Conservation (phyloP, 2,329 filamentous ascomycete genomes). For the Cercospora janseana region DNA sequence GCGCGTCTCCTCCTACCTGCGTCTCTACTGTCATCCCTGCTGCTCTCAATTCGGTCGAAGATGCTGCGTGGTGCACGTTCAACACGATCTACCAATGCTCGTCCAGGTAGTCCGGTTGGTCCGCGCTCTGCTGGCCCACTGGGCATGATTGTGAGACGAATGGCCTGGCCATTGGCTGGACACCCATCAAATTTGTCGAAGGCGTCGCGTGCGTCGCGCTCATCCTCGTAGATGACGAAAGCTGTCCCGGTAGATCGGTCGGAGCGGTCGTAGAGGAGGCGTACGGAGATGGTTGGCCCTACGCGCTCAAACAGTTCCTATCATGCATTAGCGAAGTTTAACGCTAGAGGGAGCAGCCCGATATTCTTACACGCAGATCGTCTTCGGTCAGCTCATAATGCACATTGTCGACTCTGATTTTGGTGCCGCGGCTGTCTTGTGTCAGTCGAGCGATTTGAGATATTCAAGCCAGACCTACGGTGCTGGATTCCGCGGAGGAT, state of each 20-base stretch:
- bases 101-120: slow-evolving; percentile 29
- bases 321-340: slow-evolving; percentile 11
- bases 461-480: slow-evolving; percentile 20
- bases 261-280: slow-evolving; percentile 79
- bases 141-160: slow-evolving; percentile 68
- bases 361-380: slow-evolving; percentile 68
- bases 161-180: slow-evolving; percentile 81
- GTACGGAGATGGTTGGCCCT: slow-evolving; percentile 66
- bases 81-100: slow-evolving; percentile 47
- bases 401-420: slow-evolving; percentile 81
- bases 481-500: slow-evolving; percentile 19
- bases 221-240: slow-evolving; percentile 73
- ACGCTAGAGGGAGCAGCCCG: neutral
- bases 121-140: slow-evolving; percentile 46
- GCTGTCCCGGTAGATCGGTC: slow-evolving; percentile 84
- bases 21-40: slow-evolving; percentile 40
- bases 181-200: slow-evolving; percentile 82
- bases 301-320: slow-evolving; percentile 80
- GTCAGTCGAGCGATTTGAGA: neutral
- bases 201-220: slow-evolving; percentile 70
- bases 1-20: slow-evolving; percentile 25
- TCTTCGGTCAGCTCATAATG: slow-evolving; percentile 88
- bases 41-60: slow-evolving; percentile 57
- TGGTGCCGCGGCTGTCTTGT: slow-evolving; percentile 40
- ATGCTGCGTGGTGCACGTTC: slow-evolving; percentile 58